A percentile compares a stretch with the other conserved stretches of the same genome.
These are phyloP conservation scores for Mycothermus thermophilus DNA, from an alignment of 495 filamentous ascomycete species.

Conservation along the genomic window DNA sequence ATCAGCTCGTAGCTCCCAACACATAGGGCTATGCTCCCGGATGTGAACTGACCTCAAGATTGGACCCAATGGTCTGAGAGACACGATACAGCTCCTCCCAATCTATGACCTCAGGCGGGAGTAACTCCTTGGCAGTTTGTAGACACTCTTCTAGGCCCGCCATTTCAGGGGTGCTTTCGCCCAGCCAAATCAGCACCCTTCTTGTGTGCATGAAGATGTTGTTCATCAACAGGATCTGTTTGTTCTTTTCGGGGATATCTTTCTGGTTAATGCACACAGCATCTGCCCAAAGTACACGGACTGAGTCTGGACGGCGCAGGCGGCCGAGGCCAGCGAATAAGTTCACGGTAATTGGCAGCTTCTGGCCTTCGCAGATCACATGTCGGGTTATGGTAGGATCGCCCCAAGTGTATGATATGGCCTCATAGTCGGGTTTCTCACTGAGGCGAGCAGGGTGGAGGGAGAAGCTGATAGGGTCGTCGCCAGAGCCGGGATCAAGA, in stretches of 20 bases:
- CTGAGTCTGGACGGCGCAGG: slow-evolving; percentile 13
- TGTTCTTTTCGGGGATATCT: slow-evolving; percentile 16
- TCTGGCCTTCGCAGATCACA: slow-evolving; percentile 14
- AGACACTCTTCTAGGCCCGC: slow-evolving; percentile 6
- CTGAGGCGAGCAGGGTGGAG: slow-evolving; percentile 5
- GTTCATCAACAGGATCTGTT: slow-evolving; percentile 24
- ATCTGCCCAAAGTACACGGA: slow-evolving; percentile 22
- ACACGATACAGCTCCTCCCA: background rate
- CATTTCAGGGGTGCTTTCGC: slow-evolving; percentile 7
- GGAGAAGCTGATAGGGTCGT: slow-evolving; percentile 6
- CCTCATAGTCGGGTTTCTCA: slow-evolving; percentile 15
- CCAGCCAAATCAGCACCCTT: slow-evolving; percentile 21
- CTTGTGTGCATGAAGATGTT: slow-evolving; percentile 22
- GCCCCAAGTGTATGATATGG: slow-evolving; percentile 29
- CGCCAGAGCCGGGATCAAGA: slow-evolving; percentile 8
- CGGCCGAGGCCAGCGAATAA: slow-evolving; percentile 16
- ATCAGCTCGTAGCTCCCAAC: no score
- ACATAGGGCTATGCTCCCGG: no score
- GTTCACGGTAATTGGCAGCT: slow-evolving; percentile 14
- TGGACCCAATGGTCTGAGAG: no score
- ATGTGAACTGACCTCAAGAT: no score
- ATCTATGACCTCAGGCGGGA: slow-evolving; percentile 4
- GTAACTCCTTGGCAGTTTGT: background rate
- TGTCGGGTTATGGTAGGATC: slow-evolving; percentile 3
- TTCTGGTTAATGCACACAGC: slow-evolving; percentile 30